Evolutionary conservation across 345 rosid genomes (phyloP), one percentile per base, ranked within the genome.

Genomic region (Cardiospermum halicacabum): DNA sequence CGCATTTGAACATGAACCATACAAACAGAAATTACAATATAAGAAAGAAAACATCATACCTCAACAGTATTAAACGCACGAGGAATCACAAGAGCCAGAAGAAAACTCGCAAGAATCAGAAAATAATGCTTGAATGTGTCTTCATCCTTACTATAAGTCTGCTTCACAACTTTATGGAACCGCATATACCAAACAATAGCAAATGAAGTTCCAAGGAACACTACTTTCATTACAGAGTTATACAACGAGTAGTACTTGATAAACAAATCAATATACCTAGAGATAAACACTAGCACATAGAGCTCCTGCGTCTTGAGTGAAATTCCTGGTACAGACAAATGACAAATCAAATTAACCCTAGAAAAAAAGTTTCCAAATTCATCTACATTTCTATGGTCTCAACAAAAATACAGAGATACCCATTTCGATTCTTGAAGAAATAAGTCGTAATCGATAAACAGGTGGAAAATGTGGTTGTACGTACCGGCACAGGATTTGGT

Each of bases 101-200:
- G 3, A 6, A 80, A 56, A 65, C 70, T 68, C 8, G 47, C 48
- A 40, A 60, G 70, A 50, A 80, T 32, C 13, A 71, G 70, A 45
- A 63, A 24, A 48, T 70, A 71, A 28, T 76, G 84, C n/a, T 62
- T 56, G 58, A 73, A 76, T 1, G 75, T 73, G 49, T 80, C 84
- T 55, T 73, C 53, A 1, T 71, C 77, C 69, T 66, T 75, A 68
- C 54, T 53, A 58, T 76, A 74, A 13, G 81, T 71, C 58, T 65
- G 80, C 69, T 68, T 66, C 45, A 82, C 82, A 22, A 80, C 71
- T 57, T 75, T 75, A 68, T 82, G 87, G 61, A 42, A 58, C 43
- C 82, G 65, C 72, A 82, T 82, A 67, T 80, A 80, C 87, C 84
- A 77, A 39, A 82, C 72, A 57, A 82, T 77, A 30, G 69, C 63